Conservation (phyloP, 805 yeast species). For the Ogataea haglerorum region DNA sequence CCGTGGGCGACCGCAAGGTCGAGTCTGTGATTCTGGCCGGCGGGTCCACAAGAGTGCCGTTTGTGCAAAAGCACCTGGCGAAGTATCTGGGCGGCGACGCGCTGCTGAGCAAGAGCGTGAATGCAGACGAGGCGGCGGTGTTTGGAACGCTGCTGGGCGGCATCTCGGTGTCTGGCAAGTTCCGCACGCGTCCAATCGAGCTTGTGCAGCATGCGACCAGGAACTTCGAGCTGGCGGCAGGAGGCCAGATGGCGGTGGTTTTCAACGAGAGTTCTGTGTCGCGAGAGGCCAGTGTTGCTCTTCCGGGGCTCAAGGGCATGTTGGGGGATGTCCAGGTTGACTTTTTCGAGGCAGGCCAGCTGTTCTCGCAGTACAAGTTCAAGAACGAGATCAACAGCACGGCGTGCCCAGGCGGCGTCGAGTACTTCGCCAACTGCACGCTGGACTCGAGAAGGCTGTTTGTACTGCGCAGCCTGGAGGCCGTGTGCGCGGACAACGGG, state of each 20-base stretch:
- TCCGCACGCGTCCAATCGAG: constrained; percentile 57
- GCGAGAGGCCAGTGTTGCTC: constrained; percentile 28
- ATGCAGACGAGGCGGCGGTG: constrained; percentile 94
- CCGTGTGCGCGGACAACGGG: constrained; percentile 24
- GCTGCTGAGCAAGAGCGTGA: constrained; percentile 72
- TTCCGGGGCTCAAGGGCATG: constrained; percentile 32
- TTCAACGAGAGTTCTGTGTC: constrained; percentile 48
- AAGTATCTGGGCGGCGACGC: constrained; percentile 54
- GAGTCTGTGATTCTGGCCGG: constrained; percentile 77
- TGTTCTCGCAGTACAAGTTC: constrained; percentile 11
- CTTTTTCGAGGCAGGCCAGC: constrained; percentile 32
- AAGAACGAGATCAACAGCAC: constrained; percentile 27
- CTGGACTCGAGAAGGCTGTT: constrained; percentile 39
- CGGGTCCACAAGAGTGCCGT: constrained; percentile 88
- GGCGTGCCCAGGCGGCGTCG: constrained; percentile 38
- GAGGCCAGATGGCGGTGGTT: constrained; percentile 29
- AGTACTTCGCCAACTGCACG: constrained; percentile 26
- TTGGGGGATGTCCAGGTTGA: constrained; percentile 34
- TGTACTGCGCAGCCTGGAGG: constrained; percentile 41
- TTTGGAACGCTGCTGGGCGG: constrained; percentile 88
- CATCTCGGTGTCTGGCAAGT: constrained; percentile 64
- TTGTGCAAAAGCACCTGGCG: constrained; percentile 63
- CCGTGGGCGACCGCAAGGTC: constrained; percentile 31
- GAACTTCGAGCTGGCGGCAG: constrained; percentile 41
- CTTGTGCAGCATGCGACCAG: constrained; percentile 54